Percentiles rank a stretch among this genome's conserved stretches.
Evolutionary conservation across 2,329 filamentous ascomycete species (phyloP).

Genomic region (Phialophora tarda): DNA sequence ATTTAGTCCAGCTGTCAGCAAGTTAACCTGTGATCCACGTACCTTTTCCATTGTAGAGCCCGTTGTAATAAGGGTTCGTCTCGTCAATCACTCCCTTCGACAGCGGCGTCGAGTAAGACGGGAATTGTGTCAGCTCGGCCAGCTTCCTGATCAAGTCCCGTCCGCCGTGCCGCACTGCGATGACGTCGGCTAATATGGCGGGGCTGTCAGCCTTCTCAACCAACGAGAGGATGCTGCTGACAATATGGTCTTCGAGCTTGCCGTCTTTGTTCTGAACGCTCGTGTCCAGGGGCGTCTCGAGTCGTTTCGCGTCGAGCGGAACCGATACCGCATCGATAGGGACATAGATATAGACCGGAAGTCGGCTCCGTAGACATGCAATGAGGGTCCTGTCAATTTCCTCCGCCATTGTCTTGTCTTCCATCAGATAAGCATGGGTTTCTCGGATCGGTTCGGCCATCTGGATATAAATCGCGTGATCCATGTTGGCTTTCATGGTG

Average conservation of each 20-base stretch:
- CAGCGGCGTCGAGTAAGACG: conserved; percentile 33
- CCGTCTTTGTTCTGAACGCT: conserved; percentile 25
- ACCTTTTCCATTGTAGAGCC: conserved; percentile 36
- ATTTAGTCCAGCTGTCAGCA: background rate
- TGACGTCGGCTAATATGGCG: conserved; percentile 30
- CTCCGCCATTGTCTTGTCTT: conserved; percentile 37
- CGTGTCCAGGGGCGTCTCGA: conserved; percentile 72
- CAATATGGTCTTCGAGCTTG: conserved; percentile 64
- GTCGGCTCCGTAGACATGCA: conserved; percentile 35
- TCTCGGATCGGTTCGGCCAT: conserved; percentile 37
- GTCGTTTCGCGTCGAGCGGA: conserved; percentile 46
- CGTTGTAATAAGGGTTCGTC: conserved; percentile 28
- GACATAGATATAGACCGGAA: conserved; percentile 41
- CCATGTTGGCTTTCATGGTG: conserved; percentile 41
- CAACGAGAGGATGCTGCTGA: conserved; percentile 48
- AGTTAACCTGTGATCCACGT: background rate
- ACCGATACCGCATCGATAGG: conserved; percentile 37
- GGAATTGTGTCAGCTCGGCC: conserved; percentile 28
- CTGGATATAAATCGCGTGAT: conserved; percentile 37
- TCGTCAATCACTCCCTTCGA: conserved; percentile 35
- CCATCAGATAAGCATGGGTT: conserved; percentile 38
- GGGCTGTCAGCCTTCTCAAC: conserved; percentile 30
- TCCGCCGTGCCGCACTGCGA: conserved; percentile 29
- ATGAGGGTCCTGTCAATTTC: conserved; percentile 40
- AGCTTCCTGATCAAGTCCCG: conserved; percentile 29